These are phyloP conservation scores for Akebia trifoliata DNA, from an alignment of 164 flowering plant species.

Conservation along the genomic window DNA sequence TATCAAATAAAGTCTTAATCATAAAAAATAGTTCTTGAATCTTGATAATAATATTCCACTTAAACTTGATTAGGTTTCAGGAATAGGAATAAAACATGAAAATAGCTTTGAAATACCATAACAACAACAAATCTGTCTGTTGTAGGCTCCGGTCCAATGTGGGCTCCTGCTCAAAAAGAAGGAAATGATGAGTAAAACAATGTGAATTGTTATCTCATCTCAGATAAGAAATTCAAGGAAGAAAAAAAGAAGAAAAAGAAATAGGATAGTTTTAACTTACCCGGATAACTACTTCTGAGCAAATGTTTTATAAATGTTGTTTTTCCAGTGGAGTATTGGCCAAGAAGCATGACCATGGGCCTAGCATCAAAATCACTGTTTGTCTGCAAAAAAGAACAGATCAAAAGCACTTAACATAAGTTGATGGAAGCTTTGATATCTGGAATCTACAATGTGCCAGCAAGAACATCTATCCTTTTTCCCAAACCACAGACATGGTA, in stretches of 20 bases:
- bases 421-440: too few species aligned
- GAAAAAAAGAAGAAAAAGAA: not conserved
- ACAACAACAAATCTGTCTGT: conserved; percentile 97
- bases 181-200: too few species aligned
- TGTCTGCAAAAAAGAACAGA: conserved; percentile 46
- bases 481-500: too few species aligned
- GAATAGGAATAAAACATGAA: not conserved
- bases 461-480: too few species aligned
- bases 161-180: conserved; percentile 57
- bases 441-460: too few species aligned
- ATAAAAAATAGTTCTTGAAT: too few species aligned
- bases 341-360: conserved; percentile 99
- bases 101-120: conserved; percentile 48
- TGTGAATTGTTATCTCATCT: too few species aligned
- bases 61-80: too few species aligned
- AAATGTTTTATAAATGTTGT: conserved; percentile 97
- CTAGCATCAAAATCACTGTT: conserved; percentile 96
- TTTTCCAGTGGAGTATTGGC: conserved; percentile 98
- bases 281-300: conserved; percentile 76
- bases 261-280: conserved; percentile 26
- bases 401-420: too few species aligned
- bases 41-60: too few species aligned
- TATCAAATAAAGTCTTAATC: too few species aligned
- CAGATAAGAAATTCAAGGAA: too few species aligned
- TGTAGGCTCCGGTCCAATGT: conserved; percentile 98